phyloP scores from a whole-genome alignment of 345 rosid species.

The Eutrema heterophyllum region DNA sequence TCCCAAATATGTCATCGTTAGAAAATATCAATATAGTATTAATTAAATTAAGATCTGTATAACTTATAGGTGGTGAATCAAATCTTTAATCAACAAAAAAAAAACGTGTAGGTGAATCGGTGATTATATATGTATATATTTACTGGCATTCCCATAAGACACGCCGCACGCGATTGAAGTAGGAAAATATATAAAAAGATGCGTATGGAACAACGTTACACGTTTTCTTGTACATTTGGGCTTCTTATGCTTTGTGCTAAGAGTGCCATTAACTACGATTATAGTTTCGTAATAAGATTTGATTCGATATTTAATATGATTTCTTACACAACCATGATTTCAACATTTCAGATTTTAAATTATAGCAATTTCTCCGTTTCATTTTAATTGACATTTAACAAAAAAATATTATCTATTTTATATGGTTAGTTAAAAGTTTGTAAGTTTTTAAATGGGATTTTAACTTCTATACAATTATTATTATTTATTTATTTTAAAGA shows the following conservation, averaged over 20 bases:
- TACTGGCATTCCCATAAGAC: conserved; percentile 1
- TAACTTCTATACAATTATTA: background rate
- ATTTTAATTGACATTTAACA: background rate
- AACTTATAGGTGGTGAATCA: background rate
- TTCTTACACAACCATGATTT: background rate
- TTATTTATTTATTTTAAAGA: too few species aligned
- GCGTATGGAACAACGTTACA: conserved; percentile 18
- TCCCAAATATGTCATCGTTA: background rate
- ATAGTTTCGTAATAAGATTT: conserved; percentile 9
- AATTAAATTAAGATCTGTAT: background rate
- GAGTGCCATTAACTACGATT: background rate
- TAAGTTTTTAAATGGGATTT: background rate
- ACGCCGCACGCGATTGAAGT: background rate
- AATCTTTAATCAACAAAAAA: too few species aligned
- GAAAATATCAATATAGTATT: background rate
- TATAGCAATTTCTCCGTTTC: background rate
- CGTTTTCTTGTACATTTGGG: conserved; percentile 24
- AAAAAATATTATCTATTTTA: background rate
- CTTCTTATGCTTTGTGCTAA: background rate
- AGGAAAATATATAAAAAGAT: background rate
- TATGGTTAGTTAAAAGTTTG: background rate
- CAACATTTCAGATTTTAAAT: background rate
- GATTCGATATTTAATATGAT: conserved; percentile 4
- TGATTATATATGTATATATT: background rate
- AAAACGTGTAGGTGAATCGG: conserved; percentile 11